phyloP scores from a whole-genome alignment of 148 eudicot species.

The Vaccinium darrowii region DNA sequence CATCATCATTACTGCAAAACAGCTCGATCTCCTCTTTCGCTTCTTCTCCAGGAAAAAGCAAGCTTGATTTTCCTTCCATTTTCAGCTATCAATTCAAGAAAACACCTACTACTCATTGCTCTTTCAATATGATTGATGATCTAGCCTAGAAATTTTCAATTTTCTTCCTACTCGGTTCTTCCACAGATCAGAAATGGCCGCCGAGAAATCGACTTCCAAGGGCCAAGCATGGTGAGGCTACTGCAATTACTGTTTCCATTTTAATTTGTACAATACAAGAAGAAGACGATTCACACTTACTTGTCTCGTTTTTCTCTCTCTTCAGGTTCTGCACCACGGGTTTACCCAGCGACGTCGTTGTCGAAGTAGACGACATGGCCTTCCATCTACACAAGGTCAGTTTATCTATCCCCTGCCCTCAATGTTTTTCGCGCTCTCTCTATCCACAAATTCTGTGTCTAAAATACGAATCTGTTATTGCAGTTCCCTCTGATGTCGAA shows the following conservation, averaged over 20 bases:
- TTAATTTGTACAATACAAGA: background rate
- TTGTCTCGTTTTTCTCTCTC: background rate
- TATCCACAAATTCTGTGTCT: background rate
- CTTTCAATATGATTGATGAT: background rate
- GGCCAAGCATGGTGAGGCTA: slow-evolving; percentile 70
- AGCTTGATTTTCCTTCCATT: background rate
- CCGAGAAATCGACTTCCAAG: slow-evolving; percentile 53
- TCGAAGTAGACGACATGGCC: slow-evolving; percentile 76
- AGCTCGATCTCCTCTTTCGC: background rate
- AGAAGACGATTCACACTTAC: background rate
- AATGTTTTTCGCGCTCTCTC: background rate
- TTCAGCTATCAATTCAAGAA: background rate
- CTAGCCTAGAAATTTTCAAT: background rate
- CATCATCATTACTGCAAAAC: background rate
- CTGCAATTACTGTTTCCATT: background rate
- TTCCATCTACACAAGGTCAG: slow-evolving; percentile 90
- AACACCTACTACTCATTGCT: background rate
- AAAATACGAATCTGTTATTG: slow-evolving; percentile 7
- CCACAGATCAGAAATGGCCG: slow-evolving; percentile 35
- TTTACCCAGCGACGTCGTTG: slow-evolving; percentile 66
- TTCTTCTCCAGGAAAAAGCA: background rate
- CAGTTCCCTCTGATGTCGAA: slow-evolving; percentile 97
- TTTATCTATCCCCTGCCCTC: background rate
- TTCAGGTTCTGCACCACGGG: slow-evolving; percentile 86
- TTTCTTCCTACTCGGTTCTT: background rate